Evolutionary conservation across 306 rosid genomes (phyloP).

Genomic region (Gynostemma pentaphyllum): DNA sequence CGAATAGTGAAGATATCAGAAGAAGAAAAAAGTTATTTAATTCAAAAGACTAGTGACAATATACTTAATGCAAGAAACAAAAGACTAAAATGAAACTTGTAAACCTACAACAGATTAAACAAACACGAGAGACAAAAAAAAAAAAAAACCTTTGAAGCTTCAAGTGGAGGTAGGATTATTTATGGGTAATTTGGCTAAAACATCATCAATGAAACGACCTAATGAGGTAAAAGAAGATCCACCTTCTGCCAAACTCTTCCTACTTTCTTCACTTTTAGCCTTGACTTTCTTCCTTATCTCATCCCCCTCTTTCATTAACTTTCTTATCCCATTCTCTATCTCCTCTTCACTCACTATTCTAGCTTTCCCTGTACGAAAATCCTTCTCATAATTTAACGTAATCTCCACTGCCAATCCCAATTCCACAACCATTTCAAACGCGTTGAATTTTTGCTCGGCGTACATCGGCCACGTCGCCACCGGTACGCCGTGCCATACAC

Average conservation of each 20-base stretch:
- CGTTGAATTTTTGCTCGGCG: conserved; percentile 22
- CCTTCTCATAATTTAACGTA: conserved; percentile 2
- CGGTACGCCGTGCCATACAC: conserved; percentile 21
- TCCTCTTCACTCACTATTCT: conserved; percentile 8
- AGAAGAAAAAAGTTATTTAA: no score
- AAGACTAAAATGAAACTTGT: no score
- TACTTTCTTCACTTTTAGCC: conserved; percentile 12
- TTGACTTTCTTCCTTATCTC: conserved; percentile 14
- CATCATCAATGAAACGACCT: neutral
- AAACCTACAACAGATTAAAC: no score
- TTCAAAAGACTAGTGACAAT: no score
- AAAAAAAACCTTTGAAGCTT: no score
- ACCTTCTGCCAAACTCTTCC: conserved; percentile 12
- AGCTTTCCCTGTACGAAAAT: neutral
- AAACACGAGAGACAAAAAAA: no score
- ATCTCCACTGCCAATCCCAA: conserved; percentile 23
- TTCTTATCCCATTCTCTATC: conserved; percentile 15
- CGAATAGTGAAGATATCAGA: no score
- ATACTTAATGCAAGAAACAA: no score
- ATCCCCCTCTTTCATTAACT: conserved; percentile 14
- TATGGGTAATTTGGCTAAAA: neutral
- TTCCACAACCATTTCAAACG: conserved; percentile 20
- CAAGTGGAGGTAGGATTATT: no score
- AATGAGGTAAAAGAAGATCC: conserved; percentile 19
- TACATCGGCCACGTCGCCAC: conserved; percentile 23